Conservation (phyloP, 2,329 filamentous ascomycete genomes). For the Pleomassaria siparia region DNA sequence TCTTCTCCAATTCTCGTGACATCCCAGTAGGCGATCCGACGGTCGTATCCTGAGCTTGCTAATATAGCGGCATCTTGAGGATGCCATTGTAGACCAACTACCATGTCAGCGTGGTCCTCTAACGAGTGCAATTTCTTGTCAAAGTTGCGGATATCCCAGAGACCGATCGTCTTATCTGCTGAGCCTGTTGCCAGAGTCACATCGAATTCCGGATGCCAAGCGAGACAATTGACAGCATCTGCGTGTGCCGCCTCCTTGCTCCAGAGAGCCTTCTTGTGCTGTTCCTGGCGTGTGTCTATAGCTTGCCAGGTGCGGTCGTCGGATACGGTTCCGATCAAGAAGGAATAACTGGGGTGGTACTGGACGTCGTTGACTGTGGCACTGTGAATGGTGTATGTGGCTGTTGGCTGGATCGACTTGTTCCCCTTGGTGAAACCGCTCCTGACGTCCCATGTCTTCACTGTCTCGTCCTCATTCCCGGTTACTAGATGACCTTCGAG, state of each 20-base stretch:
- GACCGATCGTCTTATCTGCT: slow-evolving; percentile 88
- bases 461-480: slow-evolving; percentile 88
- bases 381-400: slow-evolving; percentile 82
- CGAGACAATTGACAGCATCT: slow-evolving; percentile 93
- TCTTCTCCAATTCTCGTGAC: slow-evolving; percentile 89
- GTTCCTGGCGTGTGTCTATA: slow-evolving; percentile 74
- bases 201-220: slow-evolving; percentile 92
- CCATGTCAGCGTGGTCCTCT: slow-evolving; percentile 83
- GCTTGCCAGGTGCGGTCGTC: slow-evolving; percentile 94
- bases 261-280: slow-evolving; percentile 67
- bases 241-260: slow-evolving; percentile 74
- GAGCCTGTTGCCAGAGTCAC: slow-evolving; percentile 89
- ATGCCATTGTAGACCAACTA: slow-evolving; percentile 94
- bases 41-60: slow-evolving; percentile 88
- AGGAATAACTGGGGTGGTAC: slow-evolving; percentile 83
- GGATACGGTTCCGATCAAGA: slow-evolving; percentile 84
- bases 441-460: slow-evolving; percentile 87
- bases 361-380: slow-evolving; percentile 97
- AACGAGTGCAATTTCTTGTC: slow-evolving; percentile 88
- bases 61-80: slow-evolving; percentile 86
- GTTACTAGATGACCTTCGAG: slow-evolving; percentile 79
- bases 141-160: slow-evolving; percentile 93
- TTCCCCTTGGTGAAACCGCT: slow-evolving; percentile 68
- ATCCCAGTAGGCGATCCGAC: slow-evolving; percentile 96
- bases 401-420: slow-evolving; percentile 68